phyloP scores from a whole-genome alignment of 805 yeast species.

The Teunomyces barrocoloradensis region DNA sequence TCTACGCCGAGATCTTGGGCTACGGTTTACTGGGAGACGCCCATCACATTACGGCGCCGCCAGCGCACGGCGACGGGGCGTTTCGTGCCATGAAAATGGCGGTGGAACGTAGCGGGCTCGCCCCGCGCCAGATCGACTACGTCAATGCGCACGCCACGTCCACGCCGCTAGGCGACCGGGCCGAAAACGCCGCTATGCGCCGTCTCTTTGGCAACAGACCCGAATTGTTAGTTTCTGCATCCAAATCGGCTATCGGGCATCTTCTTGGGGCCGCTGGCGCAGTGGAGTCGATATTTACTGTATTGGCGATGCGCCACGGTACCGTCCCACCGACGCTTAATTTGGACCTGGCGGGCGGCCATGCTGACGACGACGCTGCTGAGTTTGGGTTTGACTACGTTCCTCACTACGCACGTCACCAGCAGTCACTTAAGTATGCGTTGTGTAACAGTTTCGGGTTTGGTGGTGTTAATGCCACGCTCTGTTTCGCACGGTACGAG shows the following conservation, averaged over 20 bases:
- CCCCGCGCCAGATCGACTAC: conserved; percentile 58
- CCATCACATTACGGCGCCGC: conserved; percentile 89
- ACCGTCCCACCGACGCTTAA: conserved; percentile 81
- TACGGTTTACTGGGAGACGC: conserved; percentile 94
- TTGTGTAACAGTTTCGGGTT: conserved; percentile 92
- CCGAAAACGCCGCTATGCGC: conserved; percentile 76
- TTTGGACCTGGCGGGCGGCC: conserved; percentile 51
- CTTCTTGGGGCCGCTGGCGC: conserved; percentile 95
- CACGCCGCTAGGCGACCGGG: conserved; percentile 82
- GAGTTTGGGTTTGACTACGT: conserved; percentile 59
- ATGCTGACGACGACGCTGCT: conserved; percentile 38
- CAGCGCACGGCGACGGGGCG: conserved; percentile 81
- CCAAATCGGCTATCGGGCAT: conserved; percentile 93
- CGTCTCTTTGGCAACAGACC: conserved; percentile 39
- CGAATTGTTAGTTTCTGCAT: conserved; percentile 63
- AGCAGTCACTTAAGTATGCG: conserved; percentile 50
- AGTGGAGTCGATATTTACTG: conserved; percentile 81
- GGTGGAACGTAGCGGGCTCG: conserved; percentile 47
- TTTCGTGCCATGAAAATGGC: conserved; percentile 79
- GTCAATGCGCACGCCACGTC: conserved; percentile 98
- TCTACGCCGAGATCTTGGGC: conserved; percentile 81
- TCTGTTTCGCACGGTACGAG: conserved; percentile 40
- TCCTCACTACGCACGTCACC: conserved; percentile 39
- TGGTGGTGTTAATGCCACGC: conserved; percentile 91
- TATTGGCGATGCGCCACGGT: conserved; percentile 57